Percentiles rank a stretch among this genome's conserved stretches.
Evolutionary conservation across 1,139 yeast species (phyloP).

Genomic region (Taphrina wiesneri): DNA sequence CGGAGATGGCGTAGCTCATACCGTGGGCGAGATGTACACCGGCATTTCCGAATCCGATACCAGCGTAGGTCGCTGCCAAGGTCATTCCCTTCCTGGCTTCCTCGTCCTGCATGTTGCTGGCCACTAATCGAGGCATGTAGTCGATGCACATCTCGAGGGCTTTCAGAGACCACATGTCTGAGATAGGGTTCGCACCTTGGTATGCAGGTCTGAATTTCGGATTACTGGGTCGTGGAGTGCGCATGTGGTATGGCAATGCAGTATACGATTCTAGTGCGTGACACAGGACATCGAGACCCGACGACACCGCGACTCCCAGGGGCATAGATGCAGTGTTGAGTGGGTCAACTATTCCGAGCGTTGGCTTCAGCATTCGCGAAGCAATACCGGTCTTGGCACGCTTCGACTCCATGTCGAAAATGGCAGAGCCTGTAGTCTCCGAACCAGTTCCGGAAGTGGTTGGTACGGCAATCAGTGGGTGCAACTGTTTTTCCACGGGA

Average conservation of each 20-base stretch:
- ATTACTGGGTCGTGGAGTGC: constrained; percentile 48
- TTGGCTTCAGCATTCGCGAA: constrained; percentile 48
- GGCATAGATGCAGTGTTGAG: constrained; percentile 50
- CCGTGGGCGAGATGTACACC: constrained; percentile 52
- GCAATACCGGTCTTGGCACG: constrained; percentile 51
- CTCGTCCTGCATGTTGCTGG: constrained; percentile 46
- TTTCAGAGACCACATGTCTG: constrained; percentile 49
- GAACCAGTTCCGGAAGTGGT: constrained; percentile 52
- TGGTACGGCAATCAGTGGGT: constrained; percentile 52
- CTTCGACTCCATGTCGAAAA: constrained; percentile 45
- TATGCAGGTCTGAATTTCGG: constrained; percentile 50
- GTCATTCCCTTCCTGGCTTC: constrained; percentile 50
- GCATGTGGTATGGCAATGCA: constrained; percentile 49
- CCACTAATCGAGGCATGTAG: constrained; percentile 48
- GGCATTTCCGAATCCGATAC: constrained; percentile 51
- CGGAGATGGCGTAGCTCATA: constrained; percentile 48
- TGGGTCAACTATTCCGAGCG: constrained; percentile 51
- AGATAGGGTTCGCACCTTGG: constrained; percentile 51
- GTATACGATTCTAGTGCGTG: constrained; percentile 52
- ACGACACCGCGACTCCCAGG: constrained; percentile 49
- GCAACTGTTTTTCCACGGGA: constrained; percentile 45
- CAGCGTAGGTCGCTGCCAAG: constrained; percentile 50
- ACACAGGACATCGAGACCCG: constrained; percentile 52
- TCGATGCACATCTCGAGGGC: constrained; percentile 48
- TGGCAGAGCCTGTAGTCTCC: constrained; percentile 41